Evolutionary conservation across 345 rosid species (phyloP).

Genomic region (Psidium guajava): DNA sequence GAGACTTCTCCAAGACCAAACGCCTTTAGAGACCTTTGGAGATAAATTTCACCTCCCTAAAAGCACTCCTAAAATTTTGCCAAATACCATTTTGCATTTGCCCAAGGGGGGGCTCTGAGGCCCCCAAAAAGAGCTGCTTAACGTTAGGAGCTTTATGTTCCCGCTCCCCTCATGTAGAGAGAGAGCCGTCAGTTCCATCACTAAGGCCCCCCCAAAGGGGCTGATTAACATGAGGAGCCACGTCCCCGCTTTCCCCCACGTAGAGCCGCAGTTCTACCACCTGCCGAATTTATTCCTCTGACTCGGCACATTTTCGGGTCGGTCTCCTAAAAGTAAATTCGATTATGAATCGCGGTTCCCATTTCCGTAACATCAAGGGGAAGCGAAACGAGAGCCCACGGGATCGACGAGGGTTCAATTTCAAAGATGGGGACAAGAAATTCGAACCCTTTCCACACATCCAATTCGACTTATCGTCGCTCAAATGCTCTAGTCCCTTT

Average conservation of each 20-base stretch:
- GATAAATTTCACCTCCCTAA: too few relatives aligned
- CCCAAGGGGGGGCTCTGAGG: too few relatives aligned
- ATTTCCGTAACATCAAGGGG: not conserved
- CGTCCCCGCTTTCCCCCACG: too few relatives aligned
- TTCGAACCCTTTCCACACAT: rapidly evolving
- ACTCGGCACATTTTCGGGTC: not conserved
- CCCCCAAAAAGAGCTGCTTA: not conserved
- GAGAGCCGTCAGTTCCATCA: not conserved
- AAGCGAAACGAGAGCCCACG: rapidly evolving
- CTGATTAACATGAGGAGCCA: not conserved
- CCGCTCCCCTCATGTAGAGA: not conserved
- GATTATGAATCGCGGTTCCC: rapidly evolving
- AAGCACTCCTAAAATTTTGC: too few relatives aligned
- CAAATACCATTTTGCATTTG: too few relatives aligned
- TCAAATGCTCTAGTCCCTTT: not conserved
- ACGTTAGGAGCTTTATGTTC: rapidly evolving
- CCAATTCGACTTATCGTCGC: rapidly evolving
- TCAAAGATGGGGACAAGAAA: not conserved
- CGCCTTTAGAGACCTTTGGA: too few relatives aligned
- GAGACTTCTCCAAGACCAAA: too few relatives aligned
- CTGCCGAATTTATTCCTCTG: not conserved
- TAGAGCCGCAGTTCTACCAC: too few relatives aligned
- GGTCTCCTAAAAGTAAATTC: not conserved
- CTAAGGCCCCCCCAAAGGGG: too few relatives aligned
- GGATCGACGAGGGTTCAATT: rapidly evolving